These are phyloP conservation scores for Phytophthora cajani DNA, from an alignment of 352 stramenopile genomes.

Conservation along the genomic window DNA sequence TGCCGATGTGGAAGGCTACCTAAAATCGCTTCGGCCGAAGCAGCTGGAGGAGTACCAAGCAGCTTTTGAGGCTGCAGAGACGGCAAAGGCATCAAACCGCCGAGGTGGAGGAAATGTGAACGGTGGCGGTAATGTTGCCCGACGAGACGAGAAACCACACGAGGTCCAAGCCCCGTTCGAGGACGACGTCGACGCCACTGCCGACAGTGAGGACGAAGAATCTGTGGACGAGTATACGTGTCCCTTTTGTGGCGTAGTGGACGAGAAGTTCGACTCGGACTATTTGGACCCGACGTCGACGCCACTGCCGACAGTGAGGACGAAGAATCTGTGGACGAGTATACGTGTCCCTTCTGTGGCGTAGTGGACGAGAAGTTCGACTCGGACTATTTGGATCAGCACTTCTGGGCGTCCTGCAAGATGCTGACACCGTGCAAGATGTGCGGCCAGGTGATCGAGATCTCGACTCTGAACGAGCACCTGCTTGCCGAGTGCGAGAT, in stretches of 20 bases:
- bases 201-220: conserved; percentile 69
- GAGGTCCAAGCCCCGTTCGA: conserved; percentile 39
- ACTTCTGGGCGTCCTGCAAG: conserved; percentile 92
- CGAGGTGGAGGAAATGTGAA: conserved; percentile 2
- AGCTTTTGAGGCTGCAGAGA: conserved; percentile 80
- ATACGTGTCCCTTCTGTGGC: conserved; percentile 93
- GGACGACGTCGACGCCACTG: conserved; percentile 43
- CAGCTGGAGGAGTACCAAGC: conserved; percentile 92
- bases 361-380: conserved; percentile 89
- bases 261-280: conserved; percentile 90
- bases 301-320: conserved; percentile 64
- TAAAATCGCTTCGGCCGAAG: conserved; percentile 88
- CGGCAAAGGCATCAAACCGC: conserved; percentile 40
- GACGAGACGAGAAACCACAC: conserved; percentile 18
- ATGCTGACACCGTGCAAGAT: conserved; percentile 94
- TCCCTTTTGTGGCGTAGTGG: conserved; percentile 90
- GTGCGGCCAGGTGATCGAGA: conserved; percentile 94
- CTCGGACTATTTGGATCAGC: conserved; percentile 89
- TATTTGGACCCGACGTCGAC: conserved; percentile 76
- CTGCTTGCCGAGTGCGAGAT: conserved; percentile 90
- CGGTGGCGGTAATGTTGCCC: conserved; percentile 7
- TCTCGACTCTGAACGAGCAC: conserved; percentile 90
- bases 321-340: conserved; percentile 79
- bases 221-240: conserved; percentile 90
- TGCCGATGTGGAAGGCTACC: conserved; percentile 70